Evolutionary conservation across 352 stramenopile genomes (phyloP), one percentile per base, ranked within the genome.

Genomic region (Aphanomyces cochlioides): DNA sequence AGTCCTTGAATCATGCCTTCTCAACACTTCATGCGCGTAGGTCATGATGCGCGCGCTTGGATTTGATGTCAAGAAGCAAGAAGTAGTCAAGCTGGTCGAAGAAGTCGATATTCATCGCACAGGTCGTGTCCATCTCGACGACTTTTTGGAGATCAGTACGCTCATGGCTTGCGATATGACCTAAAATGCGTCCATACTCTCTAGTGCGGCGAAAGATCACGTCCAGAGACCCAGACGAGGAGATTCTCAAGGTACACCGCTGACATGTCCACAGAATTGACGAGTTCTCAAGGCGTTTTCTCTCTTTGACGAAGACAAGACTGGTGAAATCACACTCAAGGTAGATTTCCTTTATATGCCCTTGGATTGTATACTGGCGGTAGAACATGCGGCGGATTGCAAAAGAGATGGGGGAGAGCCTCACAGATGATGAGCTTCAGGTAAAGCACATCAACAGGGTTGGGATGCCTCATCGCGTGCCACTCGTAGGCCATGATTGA

Each of bases 291-390:
- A 90, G 81, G 92, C 92, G n/a, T 98, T 98, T 67, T 76, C 90
- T 63, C 79, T 98, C n/a, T 98, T 98, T 79, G 93, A 98, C 65
- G 88, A 96, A 74, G 93, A 98, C 60, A 82, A 87, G 61, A 86
- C 78, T 12, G 93, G 93, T 10, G 89, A 94, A 36, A 96, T 97
- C 72, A 92, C 81, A 3, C 57, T 94, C 63, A 83, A 88, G 59
- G 85, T 92, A 28, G 28, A 28, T 28, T 28, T 72, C 60, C 74
- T 74, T 60, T 0, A 67, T 15, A 70, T 10, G 50, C 4, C 5
- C 1, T 28, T 28, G 28, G 28, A 28, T 53, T 15, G 45, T n/a
- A 19, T 19, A 53, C 45, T n/a, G 45, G 45, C 45, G 28, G 40
- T 77, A 96, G 80, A 97, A 98, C 87, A 92, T 98, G 84, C 79